Base-by-base conservation (phyloP, 805 yeast genomes). In the Metschnikowia cubensis region DNA sequence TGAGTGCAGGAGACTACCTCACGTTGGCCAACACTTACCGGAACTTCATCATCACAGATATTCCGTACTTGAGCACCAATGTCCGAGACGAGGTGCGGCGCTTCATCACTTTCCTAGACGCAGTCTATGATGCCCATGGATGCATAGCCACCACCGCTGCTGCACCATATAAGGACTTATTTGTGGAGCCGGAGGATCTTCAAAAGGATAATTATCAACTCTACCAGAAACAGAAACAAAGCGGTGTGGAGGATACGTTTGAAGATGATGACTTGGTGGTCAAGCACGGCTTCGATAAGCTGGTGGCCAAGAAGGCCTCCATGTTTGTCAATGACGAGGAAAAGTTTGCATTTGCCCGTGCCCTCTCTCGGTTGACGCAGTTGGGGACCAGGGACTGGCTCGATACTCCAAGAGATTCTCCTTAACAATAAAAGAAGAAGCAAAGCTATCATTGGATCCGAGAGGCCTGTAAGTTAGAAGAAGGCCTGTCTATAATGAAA, bases 371-470 rank as follows among this genome's bases (percentile, higher is more conserved):
- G 64, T 75, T 94, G 57, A 80, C 91, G 39, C 98, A 92, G 59
- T 92, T 92, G 97, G 85, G 96, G 57, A 86, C 96, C 4, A 84
- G 84, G 22, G 96, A 87, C 47, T 92, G 99, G 99, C 84, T 89
- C 6, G 89, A 85, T n/a, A 56, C 58, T 6, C 53, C 55, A 5
- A 40, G 52, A 22, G 55, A 42, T 42, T 32, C 37, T 31, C 17
- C 14, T 41, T 41, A 41, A 11, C 7, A 25, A 8, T 34, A 34
- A n/a, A 10, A 20, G 39, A 15, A 10, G 22, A 18, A 17, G n/a
- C 18, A 36, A 13, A 17, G 29, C 13, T 10, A 25, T 11, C 29
- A 25, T 10, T 25, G 29, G 29, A 25, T 25, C 29, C 11, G 11
- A 25, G 29, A 25, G 29, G 29, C 29, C 8, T 25, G 29, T 25